A percentile compares a stretch with the other conserved stretches of the same genome.
Conservation (phyloP, 108 stramenopile species). For the Aurantiochytrium sp. region DNA sequence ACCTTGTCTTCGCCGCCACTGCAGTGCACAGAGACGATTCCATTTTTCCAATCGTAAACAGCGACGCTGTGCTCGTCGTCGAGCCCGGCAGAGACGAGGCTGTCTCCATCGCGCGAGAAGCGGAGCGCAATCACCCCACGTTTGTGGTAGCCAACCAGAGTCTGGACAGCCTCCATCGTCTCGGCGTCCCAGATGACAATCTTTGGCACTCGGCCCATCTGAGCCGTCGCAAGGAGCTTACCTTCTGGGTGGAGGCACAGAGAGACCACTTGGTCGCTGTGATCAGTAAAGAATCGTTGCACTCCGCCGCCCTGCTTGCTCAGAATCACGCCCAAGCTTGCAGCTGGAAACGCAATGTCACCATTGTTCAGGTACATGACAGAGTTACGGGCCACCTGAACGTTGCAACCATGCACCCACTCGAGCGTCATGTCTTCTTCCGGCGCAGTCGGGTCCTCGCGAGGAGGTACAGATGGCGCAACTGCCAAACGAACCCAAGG, state of each 20-base stretch:
- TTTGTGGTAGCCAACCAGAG: constrained; percentile 37
- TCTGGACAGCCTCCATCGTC: constrained; percentile 37
- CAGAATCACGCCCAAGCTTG: constrained; percentile 33
- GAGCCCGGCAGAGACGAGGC: constrained; percentile 41
- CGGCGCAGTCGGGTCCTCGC: constrained; percentile 31
- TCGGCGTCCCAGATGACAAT: constrained; percentile 47
- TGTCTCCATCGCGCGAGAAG: constrained; percentile 44
- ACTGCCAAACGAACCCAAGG: constrained; percentile 57
- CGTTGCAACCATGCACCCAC: constrained; percentile 58
- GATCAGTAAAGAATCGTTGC: constrained; percentile 52
- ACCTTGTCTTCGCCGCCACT: neutral
- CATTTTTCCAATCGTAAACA: constrained; percentile 55
- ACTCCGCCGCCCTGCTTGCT: constrained; percentile 20
- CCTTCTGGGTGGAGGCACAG: constrained; percentile 47
- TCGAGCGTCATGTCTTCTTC: constrained; percentile 35
- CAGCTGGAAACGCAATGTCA: constrained; percentile 38
- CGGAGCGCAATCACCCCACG: constrained; percentile 43
- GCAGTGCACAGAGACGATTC: constrained; percentile 19
- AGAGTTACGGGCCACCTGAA: constrained; percentile 35
- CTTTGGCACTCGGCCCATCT: constrained; percentile 34
- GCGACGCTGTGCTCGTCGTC: constrained; percentile 44
- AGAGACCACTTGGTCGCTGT: constrained; percentile 47
- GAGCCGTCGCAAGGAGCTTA: constrained; percentile 52
- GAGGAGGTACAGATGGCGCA: constrained; percentile 28
- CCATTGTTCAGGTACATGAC: constrained; percentile 37